Evolutionary conservation across 306 rosid genomes (phyloP).

Genomic region (Trifolium fragiferum): DNA sequence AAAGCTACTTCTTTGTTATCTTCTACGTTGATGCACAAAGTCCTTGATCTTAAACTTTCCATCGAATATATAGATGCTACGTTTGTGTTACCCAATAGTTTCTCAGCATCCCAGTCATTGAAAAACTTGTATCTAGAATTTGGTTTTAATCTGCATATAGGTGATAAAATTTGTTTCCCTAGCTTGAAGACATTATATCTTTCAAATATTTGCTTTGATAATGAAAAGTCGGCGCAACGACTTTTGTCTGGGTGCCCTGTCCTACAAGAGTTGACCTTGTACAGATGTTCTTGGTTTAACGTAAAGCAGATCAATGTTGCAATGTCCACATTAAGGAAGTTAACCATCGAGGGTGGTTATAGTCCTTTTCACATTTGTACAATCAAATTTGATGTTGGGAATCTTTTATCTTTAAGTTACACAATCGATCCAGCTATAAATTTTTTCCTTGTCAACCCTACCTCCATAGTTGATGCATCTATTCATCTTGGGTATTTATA

Average conservation of each 20-base stretch:
- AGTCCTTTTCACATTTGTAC: neutral
- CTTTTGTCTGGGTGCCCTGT: slow-evolving; percentile 32
- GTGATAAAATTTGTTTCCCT: slow-evolving; percentile 4
- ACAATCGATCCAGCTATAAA: neutral
- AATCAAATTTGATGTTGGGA: neutral
- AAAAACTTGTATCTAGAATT: neutral
- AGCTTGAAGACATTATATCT: slow-evolving; percentile 25
- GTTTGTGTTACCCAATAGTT: slow-evolving; percentile 19
- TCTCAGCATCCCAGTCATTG: slow-evolving; percentile 19
- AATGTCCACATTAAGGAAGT: slow-evolving; percentile 12
- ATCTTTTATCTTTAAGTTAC: neutral
- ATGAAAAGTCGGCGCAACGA: slow-evolving; percentile 21
- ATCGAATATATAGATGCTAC: neutral
- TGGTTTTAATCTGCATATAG: neutral
- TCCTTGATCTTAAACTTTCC: slow-evolving; percentile 25
- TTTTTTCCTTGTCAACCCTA: neutral
- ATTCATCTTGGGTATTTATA: too few relatives aligned
- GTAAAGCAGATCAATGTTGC: neutral
- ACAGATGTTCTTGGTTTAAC: neutral
- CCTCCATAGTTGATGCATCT: neutral
- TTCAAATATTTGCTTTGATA: slow-evolving; percentile 1
- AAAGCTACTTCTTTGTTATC: neutral
- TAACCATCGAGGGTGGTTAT: neutral
- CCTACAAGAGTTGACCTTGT: slow-evolving; percentile 22
- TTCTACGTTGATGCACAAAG: slow-evolving; percentile 16